Base-by-base conservation (phyloP, 108 stramenopile genomes). In the Skeletonema grethae region DNA sequence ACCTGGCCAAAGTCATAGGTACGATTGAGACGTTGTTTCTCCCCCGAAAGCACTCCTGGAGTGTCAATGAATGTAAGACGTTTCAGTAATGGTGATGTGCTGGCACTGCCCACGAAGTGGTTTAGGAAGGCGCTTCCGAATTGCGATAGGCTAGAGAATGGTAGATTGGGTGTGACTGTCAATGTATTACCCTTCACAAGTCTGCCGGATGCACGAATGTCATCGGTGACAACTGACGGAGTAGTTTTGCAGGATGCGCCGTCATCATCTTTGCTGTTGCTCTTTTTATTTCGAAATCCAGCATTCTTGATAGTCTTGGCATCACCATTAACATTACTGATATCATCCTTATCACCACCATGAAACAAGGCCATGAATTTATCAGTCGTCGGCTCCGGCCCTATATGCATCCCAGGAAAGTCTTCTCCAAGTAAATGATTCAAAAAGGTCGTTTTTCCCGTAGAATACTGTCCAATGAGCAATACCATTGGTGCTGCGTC, bases 401-500 rank as follows among this genome's bases (percentile, higher is more conserved):
- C 95, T 34, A 96, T 95, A 55, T 89, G 93, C 70, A 85, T 86
- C 22, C 92, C 90, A 7, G 91, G 92, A 46, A 90, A 96, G 38
- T 85, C 78, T 25, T 77, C 50, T 1, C 85, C 83, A 10, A 84
- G 45, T 5, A 86, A 57, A 67, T 82, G 81, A 9, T 67, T 48
- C 11, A 90, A 67, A 68, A 90, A 87, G 8, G 86, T 83, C 0
- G 94, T 94, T 48, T 95, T 95, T 8, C 95, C 95, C 13, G 87
- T 89, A 18, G 90, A 91, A 73, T 95, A 95, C 77, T 95, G 94
- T 10, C 94, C 94, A 35, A 93, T 82, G 38, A 95, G 70, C 56
- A 95, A 72, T 18, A 95, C 94, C 84, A 90, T 88, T 13, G 94
- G 94, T 32, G 91, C 87, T 43, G 90, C 83, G 57, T 92, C 92